Percentiles rank a stretch among this genome's conserved stretches.
Evolutionary conservation across 805 yeast genomes (phyloP).

Genomic region (Zygosaccharomyces lentus): DNA sequence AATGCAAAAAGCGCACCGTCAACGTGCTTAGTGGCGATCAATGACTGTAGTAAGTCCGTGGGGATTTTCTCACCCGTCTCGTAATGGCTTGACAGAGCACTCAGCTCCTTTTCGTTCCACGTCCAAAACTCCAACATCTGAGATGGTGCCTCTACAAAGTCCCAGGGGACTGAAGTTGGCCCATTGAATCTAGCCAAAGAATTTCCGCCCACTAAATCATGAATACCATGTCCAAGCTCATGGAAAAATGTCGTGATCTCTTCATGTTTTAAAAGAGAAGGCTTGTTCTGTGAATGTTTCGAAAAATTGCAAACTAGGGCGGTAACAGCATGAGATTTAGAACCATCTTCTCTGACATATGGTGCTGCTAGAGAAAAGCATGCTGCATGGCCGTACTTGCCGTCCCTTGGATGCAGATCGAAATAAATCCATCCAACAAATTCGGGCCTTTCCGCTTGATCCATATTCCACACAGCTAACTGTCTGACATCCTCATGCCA

Average conservation of each 20-base stretch:
- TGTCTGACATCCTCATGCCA: slow-evolving; percentile 83
- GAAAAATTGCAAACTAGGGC: slow-evolving; percentile 83
- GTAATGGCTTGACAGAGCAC: slow-evolving; percentile 61
- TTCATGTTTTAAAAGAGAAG: slow-evolving; percentile 68
- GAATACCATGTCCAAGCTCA: slow-evolving; percentile 87
- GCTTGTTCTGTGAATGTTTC: slow-evolving; percentile 61
- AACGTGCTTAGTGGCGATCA: slow-evolving; percentile 65
- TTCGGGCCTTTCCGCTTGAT: slow-evolving; percentile 41
- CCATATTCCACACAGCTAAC: slow-evolving; percentile 66
- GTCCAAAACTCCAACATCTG: slow-evolving; percentile 88
- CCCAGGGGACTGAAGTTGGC: slow-evolving; percentile 68
- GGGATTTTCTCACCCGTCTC: slow-evolving; percentile 53
- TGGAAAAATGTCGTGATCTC: slow-evolving; percentile 85
- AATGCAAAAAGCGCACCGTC: slow-evolving; percentile 67
- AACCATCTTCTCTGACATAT: slow-evolving; percentile 45
- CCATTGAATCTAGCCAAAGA: slow-evolving; percentile 68
- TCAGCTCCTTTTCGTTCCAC: slow-evolving; percentile 64
- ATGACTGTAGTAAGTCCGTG: slow-evolving; percentile 52
- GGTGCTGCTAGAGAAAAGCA: slow-evolving; percentile 67
- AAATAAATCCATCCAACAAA: slow-evolving; percentile 77
- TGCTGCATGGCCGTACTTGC: slow-evolving; percentile 88
- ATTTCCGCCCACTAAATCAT: slow-evolving; percentile 66
- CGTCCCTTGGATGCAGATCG: slow-evolving; percentile 80
- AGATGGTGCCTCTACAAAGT: slow-evolving; percentile 88
- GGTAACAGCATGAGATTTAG: slow-evolving; percentile 60